phyloP scores from a whole-genome alignment of 176 grass and related monocot genomes.

The Thalia dealbata region DNA sequence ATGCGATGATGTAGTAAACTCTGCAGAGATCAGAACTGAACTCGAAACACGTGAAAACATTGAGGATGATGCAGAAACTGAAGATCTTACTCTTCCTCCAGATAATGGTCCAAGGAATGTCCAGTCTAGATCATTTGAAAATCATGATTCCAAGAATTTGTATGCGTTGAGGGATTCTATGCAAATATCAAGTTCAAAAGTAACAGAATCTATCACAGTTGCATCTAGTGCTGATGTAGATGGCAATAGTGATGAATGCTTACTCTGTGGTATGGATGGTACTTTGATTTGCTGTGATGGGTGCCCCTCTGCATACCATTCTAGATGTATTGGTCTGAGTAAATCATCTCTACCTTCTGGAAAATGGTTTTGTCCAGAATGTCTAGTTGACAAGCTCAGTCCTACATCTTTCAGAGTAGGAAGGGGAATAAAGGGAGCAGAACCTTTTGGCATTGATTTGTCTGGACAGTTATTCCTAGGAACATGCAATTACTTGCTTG shows the following conservation, averaged over 20 bases:
- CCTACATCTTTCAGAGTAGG: conserved; percentile 53
- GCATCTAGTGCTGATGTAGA: conserved; percentile 39
- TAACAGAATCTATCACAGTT: conserved; percentile 27
- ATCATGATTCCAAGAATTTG: conserved; percentile 25
- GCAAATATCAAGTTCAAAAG: conserved; percentile 6
- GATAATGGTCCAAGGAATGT: conserved; percentile 30
- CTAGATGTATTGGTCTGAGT: conserved; percentile 85
- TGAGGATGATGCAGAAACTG: conserved; percentile 58
- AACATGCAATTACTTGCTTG: conserved; percentile 89
- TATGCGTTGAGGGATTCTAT: conserved; percentile 20
- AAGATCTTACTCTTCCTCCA: conserved; percentile 20
- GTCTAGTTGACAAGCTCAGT: conserved; percentile 63
- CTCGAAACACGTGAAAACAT: conserved; percentile 65
- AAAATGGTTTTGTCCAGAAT: conserved; percentile 92
- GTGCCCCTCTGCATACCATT: conserved; percentile 93
- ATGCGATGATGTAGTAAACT: conserved; percentile 72
- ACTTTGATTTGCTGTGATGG: conserved; percentile 94
- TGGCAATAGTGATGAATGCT: conserved; percentile 95
- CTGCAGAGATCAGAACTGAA: conserved; percentile 78
- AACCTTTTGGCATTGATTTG: conserved; percentile 64
- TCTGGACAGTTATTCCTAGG: conserved; percentile 62
- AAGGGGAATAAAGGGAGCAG: conserved; percentile 71
- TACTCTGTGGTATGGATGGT: conserved; percentile 92
- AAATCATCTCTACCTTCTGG: conserved; percentile 71
- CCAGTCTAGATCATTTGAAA: conserved; percentile 32